Evolutionary conservation across 2,329 filamentous ascomycete species (phyloP), one percentile per base, ranked within the genome.

Genomic region (Hirsutella thompsonii): DNA sequence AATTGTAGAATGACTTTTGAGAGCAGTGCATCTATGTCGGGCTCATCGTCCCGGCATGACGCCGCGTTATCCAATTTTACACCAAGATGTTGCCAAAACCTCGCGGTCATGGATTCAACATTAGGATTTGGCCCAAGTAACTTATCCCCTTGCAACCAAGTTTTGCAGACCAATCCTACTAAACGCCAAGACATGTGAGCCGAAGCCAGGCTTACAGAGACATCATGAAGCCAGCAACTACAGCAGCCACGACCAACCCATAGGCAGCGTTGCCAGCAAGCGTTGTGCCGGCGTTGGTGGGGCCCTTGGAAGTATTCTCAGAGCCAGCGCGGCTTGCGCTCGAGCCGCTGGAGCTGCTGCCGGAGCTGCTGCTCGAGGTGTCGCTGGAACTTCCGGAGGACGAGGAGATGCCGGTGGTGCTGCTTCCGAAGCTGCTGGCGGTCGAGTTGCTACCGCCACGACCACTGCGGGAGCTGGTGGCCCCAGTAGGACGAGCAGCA

Each of bases 201-300:
- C 8, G 8, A 8, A 29, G 26, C 8, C 26, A 32, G 9, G 19
- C 13, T 30, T 20, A 33, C 20, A 23, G 20, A 30, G 34, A 23
- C 16, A 41, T 16, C 20, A 35, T 10, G 18, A 14, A 20, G 9
- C 19, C 38, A 29, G 38, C 39, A n/a, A 21, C 39, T 8, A 23
- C 18, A 13, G 23, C 33, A 14, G 23, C 39, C 13, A 36, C n/a
- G 23, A 51, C 49, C 20, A 54, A 42, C 14, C 50, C 54, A 3
- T 50, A 51, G 3, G 36, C 43, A 8, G 38, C 29, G 10, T 20
- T 21, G 20, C 9, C 30, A 11, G 38, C 16, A 8, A 18, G 8
- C 13, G 20, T 20, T 5, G 29, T 20, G 30, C 13, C 33, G 28
- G 13, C 14, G 29, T n/a, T 18, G 20, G 9, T 16, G 20, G n/a